A percentile compares a stretch with the other conserved stretches of the same genome.
Conservation (phyloP, 2,329 filamentous ascomycete genomes). For the Phyllosticta capitalensis region DNA sequence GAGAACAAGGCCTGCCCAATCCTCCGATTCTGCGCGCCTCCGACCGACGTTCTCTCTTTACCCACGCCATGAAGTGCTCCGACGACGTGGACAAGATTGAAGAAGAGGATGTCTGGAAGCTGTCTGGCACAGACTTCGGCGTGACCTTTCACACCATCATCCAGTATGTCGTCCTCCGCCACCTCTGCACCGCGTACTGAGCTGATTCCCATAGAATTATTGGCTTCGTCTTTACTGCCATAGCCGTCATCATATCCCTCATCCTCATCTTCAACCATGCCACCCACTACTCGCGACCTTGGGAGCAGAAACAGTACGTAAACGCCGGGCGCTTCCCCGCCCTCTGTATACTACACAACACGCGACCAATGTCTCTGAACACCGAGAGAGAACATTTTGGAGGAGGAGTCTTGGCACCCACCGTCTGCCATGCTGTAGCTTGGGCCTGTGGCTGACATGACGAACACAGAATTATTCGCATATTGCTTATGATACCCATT, state of each 20-base stretch:
- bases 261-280: slow-evolving; percentile 49
- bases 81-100: slow-evolving; percentile 29
- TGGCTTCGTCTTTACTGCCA: slow-evolving; percentile 42
- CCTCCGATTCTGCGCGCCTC: slow-evolving; percentile 4
- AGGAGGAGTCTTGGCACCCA: too few species aligned
- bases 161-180: slow-evolving; percentile 6
- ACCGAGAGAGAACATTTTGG: too few species aligned
- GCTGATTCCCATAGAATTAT: slow-evolving; percentile 24
- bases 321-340: not conserved
- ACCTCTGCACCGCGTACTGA: not conserved
- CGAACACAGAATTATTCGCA: slow-evolving; percentile 62
- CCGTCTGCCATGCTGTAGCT: too few species aligned
- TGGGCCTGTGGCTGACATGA: too few species aligned
- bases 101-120: slow-evolving; percentile 12
- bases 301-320: slow-evolving; percentile 50
- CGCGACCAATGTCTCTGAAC: too few species aligned
- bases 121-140: slow-evolving; percentile 8
- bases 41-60: slow-evolving; percentile 10
- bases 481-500: slow-evolving; percentile 79
- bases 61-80: slow-evolving; percentile 14
- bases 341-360: not conserved
- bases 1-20: slow-evolving; percentile 5
- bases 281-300: slow-evolving; percentile 50
- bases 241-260: slow-evolving; percentile 43
- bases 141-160: slow-evolving; percentile 8